phyloP scores from a whole-genome alignment of 345 rosid genomes.

The Raphanus sativus region DNA sequence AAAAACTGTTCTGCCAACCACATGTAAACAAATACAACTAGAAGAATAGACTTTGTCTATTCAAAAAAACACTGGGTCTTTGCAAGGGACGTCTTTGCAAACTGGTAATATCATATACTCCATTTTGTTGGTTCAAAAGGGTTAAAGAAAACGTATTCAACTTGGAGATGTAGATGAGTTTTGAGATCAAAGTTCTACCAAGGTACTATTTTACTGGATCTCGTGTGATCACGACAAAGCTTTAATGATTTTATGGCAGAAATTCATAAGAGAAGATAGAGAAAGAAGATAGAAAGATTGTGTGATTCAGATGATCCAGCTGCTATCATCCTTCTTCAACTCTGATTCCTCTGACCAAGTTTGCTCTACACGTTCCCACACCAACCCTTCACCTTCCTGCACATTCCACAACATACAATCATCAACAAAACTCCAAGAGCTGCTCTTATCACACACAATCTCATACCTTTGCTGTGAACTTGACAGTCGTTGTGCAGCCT shows the following conservation, averaged over 20 bases:
- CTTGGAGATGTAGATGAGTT: background rate
- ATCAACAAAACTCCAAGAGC: background rate
- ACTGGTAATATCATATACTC: background rate
- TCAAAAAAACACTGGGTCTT: too few species aligned
- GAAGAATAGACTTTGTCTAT: too few species aligned
- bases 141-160: too few species aligned
- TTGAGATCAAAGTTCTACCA: background rate
- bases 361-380: slow-evolving; percentile 61
- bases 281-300: background rate
- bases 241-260: slow-evolving; percentile 8
- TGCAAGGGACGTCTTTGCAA: background rate
- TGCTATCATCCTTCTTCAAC: slow-evolving; percentile 42
- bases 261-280: slow-evolving; percentile 10
- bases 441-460: slow-evolving; percentile 3
- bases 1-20: too few species aligned
- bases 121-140: background rate
- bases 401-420: background rate
- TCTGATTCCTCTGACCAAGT: slow-evolving; percentile 62
- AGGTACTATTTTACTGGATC: background rate
- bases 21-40: background rate
- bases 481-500: slow-evolving; percentile 56
- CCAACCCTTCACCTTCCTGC: slow-evolving; percentile 49
- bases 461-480: slow-evolving; percentile 58
- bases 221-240: background rate
- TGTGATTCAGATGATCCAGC: slow-evolving; percentile 43